Base-by-base conservation (phyloP, 257 asterid genomes). In the Solanum acaule region DNA sequence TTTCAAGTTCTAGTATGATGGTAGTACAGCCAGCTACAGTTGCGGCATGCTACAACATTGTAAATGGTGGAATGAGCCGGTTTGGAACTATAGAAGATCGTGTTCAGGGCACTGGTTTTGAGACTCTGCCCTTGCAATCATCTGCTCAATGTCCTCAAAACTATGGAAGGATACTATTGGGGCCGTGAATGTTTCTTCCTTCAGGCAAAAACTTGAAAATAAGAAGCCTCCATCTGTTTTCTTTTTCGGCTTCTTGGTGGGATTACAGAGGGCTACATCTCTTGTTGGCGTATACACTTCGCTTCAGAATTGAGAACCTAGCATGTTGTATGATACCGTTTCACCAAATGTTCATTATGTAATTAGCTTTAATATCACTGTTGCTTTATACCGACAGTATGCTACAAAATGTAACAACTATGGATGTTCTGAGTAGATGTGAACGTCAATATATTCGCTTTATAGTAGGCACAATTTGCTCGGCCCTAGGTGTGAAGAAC, bases 1-100 rank as follows among this genome's bases (percentile, higher is more conserved):
- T 63, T 18, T 49, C 89, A 71, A 87, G 88, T 92, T 88, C 94
- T 12, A 87, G 90, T 34, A 83, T 91, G 90, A 92, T 89, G 92
- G 91, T 46, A 68, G 89, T 89, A 88, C 96, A 94, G 79, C 88
- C 92, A 52, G 88, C 94, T 23, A 90, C 92, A 38, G 84, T 90
- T 61, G 88, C 94, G 16, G 92, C 92, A 18, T 92, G 93, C 86
- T 91, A 92, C 83, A 90, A 90, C 22, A 75, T 88, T 25, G 88
- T 87, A 83, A 90, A 91, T 87, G 93, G 92, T 16, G 88, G 90
- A 9, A 84, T 88, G 88, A 89, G 85, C 40, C 27, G 88, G 2
- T 87, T 81, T 72, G 90, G 89, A 84, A 61, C 91, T 27, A 82
- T 88, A 52, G 93, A 90, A 65, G 35, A 86, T 42, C 88, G 22